Conservation (phyloP, 345 rosid species). For the Gossypium anomalum region DNA sequence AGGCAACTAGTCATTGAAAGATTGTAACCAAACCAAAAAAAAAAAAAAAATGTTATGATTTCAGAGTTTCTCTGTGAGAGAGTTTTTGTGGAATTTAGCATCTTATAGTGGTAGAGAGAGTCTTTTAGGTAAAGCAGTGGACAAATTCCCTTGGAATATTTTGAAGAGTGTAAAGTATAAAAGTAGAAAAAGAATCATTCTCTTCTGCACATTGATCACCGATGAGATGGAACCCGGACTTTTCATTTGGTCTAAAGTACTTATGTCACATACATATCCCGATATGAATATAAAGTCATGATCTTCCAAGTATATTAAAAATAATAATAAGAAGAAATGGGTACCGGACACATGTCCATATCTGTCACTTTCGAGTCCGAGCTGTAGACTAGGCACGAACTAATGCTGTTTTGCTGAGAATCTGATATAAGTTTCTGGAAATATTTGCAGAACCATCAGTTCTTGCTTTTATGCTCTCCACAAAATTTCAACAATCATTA, state of each 20-base stretch:
- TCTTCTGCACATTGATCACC: slow-evolving; percentile 12
- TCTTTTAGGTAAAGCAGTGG: slow-evolving; percentile 24
- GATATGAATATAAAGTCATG: background rate
- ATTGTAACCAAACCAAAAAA: background rate
- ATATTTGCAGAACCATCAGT: too few species aligned
- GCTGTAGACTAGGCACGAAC: too few species aligned
- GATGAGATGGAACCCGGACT: background rate
- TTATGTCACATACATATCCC: background rate
- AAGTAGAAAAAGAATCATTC: slow-evolving; percentile 36
- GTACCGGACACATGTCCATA: too few species aligned
- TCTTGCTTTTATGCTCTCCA: too few species aligned
- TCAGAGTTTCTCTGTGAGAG: slow-evolving; percentile 5
- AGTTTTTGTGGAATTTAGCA: background rate
- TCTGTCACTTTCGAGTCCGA: too few species aligned
- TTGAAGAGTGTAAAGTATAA: slow-evolving; percentile 42
- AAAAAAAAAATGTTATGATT: background rate
- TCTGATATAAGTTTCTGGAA: too few species aligned
- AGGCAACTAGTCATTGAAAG: slow-evolving; percentile 37
- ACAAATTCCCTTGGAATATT: slow-evolving; percentile 51
- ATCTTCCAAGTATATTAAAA: background rate
- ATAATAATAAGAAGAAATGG: too few species aligned
- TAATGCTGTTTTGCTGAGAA: too few species aligned
- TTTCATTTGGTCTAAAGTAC: background rate
- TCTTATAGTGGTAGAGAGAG: slow-evolving; percentile 26
- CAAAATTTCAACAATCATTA: too few species aligned